phyloP scores from a whole-genome alignment of 2,329 filamentous ascomycete species.

The Phialocephala sp. region DNA sequence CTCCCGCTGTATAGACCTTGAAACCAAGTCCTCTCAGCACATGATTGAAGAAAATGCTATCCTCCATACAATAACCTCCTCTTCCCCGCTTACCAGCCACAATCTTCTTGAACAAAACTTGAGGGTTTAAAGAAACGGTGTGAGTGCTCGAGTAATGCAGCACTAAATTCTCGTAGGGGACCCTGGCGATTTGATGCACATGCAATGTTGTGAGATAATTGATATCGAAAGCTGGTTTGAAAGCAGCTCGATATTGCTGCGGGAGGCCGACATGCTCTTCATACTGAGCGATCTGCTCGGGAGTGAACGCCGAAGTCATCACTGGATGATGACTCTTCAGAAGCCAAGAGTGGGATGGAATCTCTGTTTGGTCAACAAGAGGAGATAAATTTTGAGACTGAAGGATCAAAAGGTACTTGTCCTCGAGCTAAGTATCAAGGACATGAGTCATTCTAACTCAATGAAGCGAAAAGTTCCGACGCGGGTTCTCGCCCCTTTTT shows the following conservation, averaged over 20 bases:
- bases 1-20: conserved; percentile 58
- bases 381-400: not conserved
- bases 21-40: conserved; percentile 59
- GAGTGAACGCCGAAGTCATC: conserved; percentile 32
- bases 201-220: conserved; percentile 36
- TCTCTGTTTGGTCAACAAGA: not conserved
- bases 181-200: conserved; percentile 32
- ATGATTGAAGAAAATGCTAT: conserved; percentile 59
- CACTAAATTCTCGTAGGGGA: conserved; percentile 40
- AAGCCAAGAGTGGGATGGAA: not conserved
- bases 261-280: conserved; percentile 36
- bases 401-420: not conserved
- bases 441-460: not conserved
- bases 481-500: not conserved
- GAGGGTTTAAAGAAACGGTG: conserved; percentile 33
- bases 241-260: conserved; percentile 19
- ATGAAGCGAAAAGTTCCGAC: not conserved
- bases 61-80: conserved; percentile 68
- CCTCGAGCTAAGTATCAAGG: not conserved
- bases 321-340: not conserved
- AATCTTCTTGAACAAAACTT: conserved; percentile 39
- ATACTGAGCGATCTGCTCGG: conserved; percentile 33
- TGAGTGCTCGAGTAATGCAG: conserved; percentile 37
- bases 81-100: conserved; percentile 41
- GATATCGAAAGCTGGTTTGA: conserved; percentile 28